Conservation (phyloP, 2,329 filamentous ascomycete genomes). For the Parastagonospora nodorum region DNA sequence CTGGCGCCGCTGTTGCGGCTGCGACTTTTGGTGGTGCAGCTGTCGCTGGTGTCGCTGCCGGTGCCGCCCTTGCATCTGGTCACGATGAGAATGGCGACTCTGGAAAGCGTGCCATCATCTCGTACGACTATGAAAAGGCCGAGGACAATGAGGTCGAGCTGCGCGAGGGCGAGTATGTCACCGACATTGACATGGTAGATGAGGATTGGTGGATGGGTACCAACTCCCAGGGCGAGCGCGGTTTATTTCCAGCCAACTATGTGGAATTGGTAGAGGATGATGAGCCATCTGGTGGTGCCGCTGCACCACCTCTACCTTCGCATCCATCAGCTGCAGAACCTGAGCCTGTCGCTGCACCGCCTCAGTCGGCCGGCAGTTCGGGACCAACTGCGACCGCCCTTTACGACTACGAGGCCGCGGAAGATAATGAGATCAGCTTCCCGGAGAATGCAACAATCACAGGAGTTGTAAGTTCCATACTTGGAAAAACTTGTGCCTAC, state of each 20-base stretch:
- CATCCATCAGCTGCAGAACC: conserved; percentile 49
- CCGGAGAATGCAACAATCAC: conserved; percentile 85
- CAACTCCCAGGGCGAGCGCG: conserved; percentile 80
- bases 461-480: conserved; percentile 66
- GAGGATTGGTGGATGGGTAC: conserved; percentile 99
- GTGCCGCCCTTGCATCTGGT: conserved; percentile 46
- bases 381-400: conserved; percentile 79
- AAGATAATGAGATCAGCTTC: conserved; percentile 88
- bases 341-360: conserved; percentile 37
- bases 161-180: conserved; percentile 83
- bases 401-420: conserved; percentile 96
- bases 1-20: conserved; percentile 53
- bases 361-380: conserved; percentile 45
- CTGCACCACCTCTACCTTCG: conserved; percentile 45
- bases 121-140: conserved; percentile 97
- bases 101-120: conserved; percentile 75
- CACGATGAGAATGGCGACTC: conserved; percentile 48
- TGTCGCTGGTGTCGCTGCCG: conserved; percentile 51
- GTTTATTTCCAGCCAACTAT: conserved; percentile 96
- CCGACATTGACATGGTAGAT: conserved; percentile 95
- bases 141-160: conserved; percentile 97
- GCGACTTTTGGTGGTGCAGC: conserved; percentile 50
- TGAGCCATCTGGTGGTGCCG: conserved; percentile 42
- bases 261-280: conserved; percentile 80
- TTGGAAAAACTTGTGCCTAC: background rate